Conservation (phyloP, 75 land plant species). For the Adiantum capillusveneris region DNA sequence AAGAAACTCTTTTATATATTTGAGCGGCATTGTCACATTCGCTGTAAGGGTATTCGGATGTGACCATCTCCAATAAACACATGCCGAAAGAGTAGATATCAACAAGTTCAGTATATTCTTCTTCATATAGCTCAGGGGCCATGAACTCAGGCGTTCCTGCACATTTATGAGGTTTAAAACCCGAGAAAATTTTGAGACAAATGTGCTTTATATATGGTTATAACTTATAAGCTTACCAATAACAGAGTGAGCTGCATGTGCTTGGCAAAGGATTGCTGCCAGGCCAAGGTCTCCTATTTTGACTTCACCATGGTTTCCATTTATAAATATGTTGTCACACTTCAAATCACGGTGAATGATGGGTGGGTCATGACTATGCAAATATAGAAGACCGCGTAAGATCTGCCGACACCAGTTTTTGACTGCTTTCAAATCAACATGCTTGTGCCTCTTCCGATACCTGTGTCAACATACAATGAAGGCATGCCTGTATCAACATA, state of each 20-base stretch:
- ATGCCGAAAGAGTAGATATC: conserved; percentile 80
- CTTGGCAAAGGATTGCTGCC: conserved; percentile 49
- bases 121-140: conserved; percentile 86
- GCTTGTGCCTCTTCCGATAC: conserved; percentile 44
- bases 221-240: conserved; percentile 33
- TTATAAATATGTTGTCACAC: conserved; percentile 76
- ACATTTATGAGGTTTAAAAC: conserved; percentile 1
- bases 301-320: conserved; percentile 72
- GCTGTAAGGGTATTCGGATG: conserved; percentile 69
- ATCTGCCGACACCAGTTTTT: conserved; percentile 69
- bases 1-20: conserved; percentile 62
- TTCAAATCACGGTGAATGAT: conserved; percentile 79
- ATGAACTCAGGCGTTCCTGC: conserved; percentile 76
- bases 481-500: too few relatives aligned
- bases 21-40: conserved; percentile 74
- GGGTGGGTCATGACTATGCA: conserved; percentile 68
- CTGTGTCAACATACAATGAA: background rate
- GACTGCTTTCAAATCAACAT: conserved; percentile 46
- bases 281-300: conserved; percentile 82
- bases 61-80: conserved; percentile 81
- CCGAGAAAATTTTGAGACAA: too few relatives aligned
- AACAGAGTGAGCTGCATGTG: conserved; percentile 53
- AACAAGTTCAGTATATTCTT: conserved; percentile 63
- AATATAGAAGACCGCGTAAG: conserved; percentile 49
- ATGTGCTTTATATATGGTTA: too few relatives aligned